Conservation (phyloP, 2,329 filamentous ascomycete genomes). For the Graphilbum ipis-grandicollis region DNA sequence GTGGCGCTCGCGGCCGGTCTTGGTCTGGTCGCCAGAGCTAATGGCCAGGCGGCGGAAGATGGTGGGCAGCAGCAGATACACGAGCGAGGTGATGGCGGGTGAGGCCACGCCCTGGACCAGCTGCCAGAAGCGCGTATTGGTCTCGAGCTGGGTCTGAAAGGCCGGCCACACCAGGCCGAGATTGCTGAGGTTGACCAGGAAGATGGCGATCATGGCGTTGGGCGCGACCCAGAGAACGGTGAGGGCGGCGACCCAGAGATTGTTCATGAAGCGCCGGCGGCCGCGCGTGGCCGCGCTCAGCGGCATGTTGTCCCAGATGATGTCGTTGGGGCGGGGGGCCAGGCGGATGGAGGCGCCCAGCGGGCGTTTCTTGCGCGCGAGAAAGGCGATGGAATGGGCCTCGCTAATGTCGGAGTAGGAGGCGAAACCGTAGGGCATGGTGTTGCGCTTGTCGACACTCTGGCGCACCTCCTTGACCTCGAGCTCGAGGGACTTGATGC, state of each 20-base stretch:
- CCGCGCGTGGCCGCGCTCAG: slow-evolving; percentile 50
- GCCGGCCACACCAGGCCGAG: slow-evolving; percentile 62
- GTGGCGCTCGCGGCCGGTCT: slow-evolving; percentile 81
- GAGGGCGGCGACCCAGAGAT: slow-evolving; percentile 64
- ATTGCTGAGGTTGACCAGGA: slow-evolving; percentile 72
- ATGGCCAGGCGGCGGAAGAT: slow-evolving; percentile 80
- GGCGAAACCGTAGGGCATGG: slow-evolving; percentile 84
- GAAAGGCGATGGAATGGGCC: slow-evolving; percentile 74
- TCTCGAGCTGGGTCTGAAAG: slow-evolving; percentile 49
- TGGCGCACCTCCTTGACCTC: slow-evolving; percentile 72
- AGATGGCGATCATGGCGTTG: slow-evolving; percentile 88
- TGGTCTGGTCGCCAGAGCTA: slow-evolving; percentile 73
- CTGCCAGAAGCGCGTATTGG: slow-evolving; percentile 56
- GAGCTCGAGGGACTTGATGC: slow-evolving; percentile 66
- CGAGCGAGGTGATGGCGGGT: slow-evolving; percentile 69
- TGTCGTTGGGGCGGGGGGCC: slow-evolving; percentile 73
- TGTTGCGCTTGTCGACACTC: slow-evolving; percentile 70
- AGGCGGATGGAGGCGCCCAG: slow-evolving; percentile 60
- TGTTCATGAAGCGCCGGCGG: slow-evolving; percentile 62
- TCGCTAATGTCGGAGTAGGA: slow-evolving; percentile 81
- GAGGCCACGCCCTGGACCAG: slow-evolving; percentile 83
- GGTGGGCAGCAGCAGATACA: slow-evolving; percentile 77
- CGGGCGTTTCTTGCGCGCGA: slow-evolving; percentile 63
- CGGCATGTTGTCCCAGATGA: slow-evolving; percentile 90
- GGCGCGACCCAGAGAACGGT: slow-evolving; percentile 79